Evolutionary conservation across 2,329 filamentous ascomycete genomes (phyloP).

Genomic region (Penicillium sp.): DNA sequence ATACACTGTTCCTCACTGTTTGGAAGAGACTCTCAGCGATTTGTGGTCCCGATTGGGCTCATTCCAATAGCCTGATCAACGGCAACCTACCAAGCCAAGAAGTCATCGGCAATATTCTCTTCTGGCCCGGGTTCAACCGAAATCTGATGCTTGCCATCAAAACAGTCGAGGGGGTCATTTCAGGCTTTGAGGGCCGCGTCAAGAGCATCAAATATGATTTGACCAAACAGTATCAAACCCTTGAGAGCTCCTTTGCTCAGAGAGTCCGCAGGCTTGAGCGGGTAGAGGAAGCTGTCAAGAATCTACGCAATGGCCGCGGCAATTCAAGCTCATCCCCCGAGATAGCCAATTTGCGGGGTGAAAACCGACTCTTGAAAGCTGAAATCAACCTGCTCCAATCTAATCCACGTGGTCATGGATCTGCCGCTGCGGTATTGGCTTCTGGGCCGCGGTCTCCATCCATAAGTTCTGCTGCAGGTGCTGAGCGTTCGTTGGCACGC

Average conservation of each 20-base stretch:
- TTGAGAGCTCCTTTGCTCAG: slow-evolving; percentile 79
- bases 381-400: slow-evolving; percentile 70
- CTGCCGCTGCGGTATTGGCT: slow-evolving; percentile 43
- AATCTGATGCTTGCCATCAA: slow-evolving; percentile 87
- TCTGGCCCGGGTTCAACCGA: slow-evolving; percentile 78
- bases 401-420: slow-evolving; percentile 62
- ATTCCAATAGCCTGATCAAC: slow-evolving; percentile 86
- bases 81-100: slow-evolving; percentile 85
- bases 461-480: slow-evolving; percentile 28
- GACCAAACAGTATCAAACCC: slow-evolving; percentile 84
- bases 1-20: slow-evolving; percentile 81
- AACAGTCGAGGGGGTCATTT: slow-evolving; percentile 79
- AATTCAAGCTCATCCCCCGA: slow-evolving; percentile 53
- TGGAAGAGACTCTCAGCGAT: slow-evolving; percentile 87
- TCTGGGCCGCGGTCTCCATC: slow-evolving; percentile 26
- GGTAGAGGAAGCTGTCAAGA: slow-evolving; percentile 78
- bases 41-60: slow-evolving; percentile 90
- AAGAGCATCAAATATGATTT: slow-evolving; percentile 85
- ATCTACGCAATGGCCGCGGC: slow-evolving; percentile 49
- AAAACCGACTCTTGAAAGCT: slow-evolving; percentile 64
- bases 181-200: slow-evolving; percentile 77
- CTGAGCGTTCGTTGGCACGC: slow-evolving; percentile 55
- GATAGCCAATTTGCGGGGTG: slow-evolving; percentile 61
- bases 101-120: slow-evolving; percentile 79
- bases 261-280: slow-evolving; percentile 85